phyloP scores from a whole-genome alignment of 2,329 filamentous ascomycete species.

The Neospermospora avenae region DNA sequence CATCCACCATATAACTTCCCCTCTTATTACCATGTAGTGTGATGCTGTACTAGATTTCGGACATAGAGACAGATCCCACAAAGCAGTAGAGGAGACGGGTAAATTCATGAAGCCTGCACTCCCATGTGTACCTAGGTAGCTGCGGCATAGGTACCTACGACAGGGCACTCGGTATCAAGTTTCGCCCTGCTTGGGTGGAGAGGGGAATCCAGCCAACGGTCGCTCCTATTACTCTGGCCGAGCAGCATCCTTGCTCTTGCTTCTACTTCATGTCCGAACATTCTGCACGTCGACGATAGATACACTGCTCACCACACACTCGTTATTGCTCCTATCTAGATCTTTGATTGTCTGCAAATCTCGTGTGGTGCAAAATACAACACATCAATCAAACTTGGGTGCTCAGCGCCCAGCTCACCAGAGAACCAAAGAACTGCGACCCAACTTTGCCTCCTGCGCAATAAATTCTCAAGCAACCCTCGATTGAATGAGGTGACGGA shows the following conservation, averaged over 20 bases:
- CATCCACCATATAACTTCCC: not conserved
- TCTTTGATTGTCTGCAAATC: not conserved
- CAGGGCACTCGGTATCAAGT: no score
- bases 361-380: conserved; percentile 2
- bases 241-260: not conserved
- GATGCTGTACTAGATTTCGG: not conserved
- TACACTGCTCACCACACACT: not conserved
- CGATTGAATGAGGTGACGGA: conserved; percentile 22
- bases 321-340: not conserved
- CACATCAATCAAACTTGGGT: not conserved
- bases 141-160: no score
- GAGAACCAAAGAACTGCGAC: not conserved
- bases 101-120: not conserved
- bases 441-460: conserved; percentile 1
- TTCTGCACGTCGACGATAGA: no score
- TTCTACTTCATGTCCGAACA: not conserved
- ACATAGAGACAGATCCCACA: not conserved
- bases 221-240: not conserved
- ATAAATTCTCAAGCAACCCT: not conserved
- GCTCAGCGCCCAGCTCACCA: no score
- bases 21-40: not conserved
- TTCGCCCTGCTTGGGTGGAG: not conserved
- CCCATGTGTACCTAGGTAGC: not conserved
- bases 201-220: not conserved
- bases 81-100: conserved; percentile 1